These are phyloP conservation scores for Fallopia convolvulus DNA, from an alignment of 148 eudicot genomes.

Conservation along the genomic window DNA sequence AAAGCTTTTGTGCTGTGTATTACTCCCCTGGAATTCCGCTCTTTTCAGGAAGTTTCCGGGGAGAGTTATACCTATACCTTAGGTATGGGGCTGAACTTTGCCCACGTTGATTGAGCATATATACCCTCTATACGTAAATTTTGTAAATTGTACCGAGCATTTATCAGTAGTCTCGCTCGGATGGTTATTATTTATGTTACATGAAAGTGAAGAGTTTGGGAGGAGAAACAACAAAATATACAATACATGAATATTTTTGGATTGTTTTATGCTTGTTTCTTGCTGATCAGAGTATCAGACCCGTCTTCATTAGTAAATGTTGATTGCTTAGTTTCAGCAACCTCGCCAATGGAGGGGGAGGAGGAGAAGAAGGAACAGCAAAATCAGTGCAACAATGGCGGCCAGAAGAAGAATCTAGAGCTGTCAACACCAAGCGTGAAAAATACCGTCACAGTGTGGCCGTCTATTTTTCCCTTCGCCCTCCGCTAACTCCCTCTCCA, in stretches of 20 bases:
- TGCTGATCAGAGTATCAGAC: background rate
- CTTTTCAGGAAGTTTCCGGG: conserved; percentile 50
- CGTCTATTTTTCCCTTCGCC: conserved; percentile 24
- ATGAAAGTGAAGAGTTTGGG: background rate
- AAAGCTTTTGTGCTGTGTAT: conserved; percentile 15
- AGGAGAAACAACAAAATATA: background rate
- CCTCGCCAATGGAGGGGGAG: background rate
- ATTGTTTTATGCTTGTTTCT: background rate
- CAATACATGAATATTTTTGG: background rate
- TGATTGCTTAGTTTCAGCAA: background rate
- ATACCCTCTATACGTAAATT: background rate
- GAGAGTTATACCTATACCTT: conserved; percentile 9
- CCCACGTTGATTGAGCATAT: conserved; percentile 11
- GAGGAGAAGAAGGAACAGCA: background rate
- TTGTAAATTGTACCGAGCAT: conserved; percentile 16
- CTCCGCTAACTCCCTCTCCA: conserved; percentile 28
- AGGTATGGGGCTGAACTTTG: conserved; percentile 9
- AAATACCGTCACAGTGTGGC: background rate
- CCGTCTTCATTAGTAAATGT: background rate
- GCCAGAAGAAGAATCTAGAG: background rate
- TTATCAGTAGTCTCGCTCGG: background rate
- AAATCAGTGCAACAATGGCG: background rate
- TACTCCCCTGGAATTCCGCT: conserved; percentile 37
- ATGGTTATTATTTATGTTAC: background rate
- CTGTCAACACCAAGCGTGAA: background rate